phyloP scores from a whole-genome alignment of 1,284 basidiomycete genomes.

The Cutaneotrichosporon cutaneum region DNA sequence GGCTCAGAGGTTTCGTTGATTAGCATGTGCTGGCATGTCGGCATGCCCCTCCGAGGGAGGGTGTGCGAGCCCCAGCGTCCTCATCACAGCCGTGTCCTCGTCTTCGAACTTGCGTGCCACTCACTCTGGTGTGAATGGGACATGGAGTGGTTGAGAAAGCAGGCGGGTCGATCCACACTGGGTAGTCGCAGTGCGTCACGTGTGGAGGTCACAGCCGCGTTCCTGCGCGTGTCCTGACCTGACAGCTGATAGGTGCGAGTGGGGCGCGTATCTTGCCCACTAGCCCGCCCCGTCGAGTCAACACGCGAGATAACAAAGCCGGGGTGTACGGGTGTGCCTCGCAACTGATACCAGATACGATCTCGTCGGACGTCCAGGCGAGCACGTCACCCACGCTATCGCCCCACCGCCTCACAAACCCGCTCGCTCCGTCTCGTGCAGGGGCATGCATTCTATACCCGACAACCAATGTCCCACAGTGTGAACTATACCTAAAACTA shows the following conservation, averaged over 20 bases:
- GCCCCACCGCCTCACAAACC: no score
- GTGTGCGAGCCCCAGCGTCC: conserved; percentile 19
- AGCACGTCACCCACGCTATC: background rate
- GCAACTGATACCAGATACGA: background rate
- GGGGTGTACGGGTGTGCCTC: no score
- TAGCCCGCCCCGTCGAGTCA: no score
- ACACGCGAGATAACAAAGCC: no score
- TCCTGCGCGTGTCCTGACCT: no score
- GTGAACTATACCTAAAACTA: conserved; percentile 6
- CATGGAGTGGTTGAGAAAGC: conserved; percentile 1
- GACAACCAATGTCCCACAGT: conserved; percentile 7
- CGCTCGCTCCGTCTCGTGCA: background rate
- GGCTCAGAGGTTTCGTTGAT: conserved; percentile 17
- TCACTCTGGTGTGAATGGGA: background rate
- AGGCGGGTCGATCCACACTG: no score
- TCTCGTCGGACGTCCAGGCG: background rate
- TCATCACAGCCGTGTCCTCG: conserved; percentile 22
- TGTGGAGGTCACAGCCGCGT: background rate
- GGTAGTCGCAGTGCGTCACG: background rate
- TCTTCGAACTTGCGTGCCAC: no score
- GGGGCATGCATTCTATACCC: conserved; percentile 11
- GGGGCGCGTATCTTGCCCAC: no score
- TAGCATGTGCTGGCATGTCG: conserved; percentile 21
- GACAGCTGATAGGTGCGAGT: no score
- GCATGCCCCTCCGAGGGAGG: background rate